Percentiles rank a stretch among this genome's conserved stretches.
Evolutionary conservation across 495 filamentous ascomycete species (phyloP).

Genomic region (Penicillium bialowiezense): DNA sequence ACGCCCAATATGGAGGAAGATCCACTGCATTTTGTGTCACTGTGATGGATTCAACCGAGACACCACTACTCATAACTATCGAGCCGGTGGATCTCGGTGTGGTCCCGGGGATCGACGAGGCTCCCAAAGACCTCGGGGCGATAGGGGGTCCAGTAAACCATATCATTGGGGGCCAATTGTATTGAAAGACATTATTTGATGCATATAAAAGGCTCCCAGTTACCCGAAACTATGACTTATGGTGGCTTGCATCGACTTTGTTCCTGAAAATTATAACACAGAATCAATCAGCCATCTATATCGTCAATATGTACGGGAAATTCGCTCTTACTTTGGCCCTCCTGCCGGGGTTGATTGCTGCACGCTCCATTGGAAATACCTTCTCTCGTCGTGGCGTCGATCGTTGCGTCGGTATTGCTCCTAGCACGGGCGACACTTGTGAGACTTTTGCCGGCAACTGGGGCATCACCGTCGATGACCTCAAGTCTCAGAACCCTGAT

Average conservation of each 20-base stretch:
- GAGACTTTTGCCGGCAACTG: constrained; percentile 11
- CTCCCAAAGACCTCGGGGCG: not conserved
- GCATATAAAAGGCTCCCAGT: not conserved
- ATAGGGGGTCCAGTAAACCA: not conserved
- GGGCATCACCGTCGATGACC: constrained; percentile 1
- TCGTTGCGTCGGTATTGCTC: constrained; percentile 2
- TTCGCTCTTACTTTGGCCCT: not conserved
- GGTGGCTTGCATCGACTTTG: not conserved
- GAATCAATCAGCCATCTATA: too few relatives aligned
- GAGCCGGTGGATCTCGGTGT: not conserved
- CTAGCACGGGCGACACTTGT: constrained; percentile 12
- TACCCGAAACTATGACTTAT: not conserved
- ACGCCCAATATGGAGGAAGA: too few relatives aligned
- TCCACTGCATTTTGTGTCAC: not conserved
- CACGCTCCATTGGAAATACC: constrained; percentile 7
- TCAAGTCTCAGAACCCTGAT: constrained; percentile 15
- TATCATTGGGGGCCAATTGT: not conserved
- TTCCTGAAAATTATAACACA: not conserved
- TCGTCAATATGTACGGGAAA: not conserved
- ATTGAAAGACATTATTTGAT: not conserved
- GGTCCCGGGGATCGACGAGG: not conserved
- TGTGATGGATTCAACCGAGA: not conserved
- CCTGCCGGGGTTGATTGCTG: constrained; percentile 1
- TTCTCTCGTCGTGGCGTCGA: constrained; percentile 9
- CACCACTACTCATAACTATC: not conserved